Conservation (phyloP, 306 rosid species). For the Corylus heterophylla region DNA sequence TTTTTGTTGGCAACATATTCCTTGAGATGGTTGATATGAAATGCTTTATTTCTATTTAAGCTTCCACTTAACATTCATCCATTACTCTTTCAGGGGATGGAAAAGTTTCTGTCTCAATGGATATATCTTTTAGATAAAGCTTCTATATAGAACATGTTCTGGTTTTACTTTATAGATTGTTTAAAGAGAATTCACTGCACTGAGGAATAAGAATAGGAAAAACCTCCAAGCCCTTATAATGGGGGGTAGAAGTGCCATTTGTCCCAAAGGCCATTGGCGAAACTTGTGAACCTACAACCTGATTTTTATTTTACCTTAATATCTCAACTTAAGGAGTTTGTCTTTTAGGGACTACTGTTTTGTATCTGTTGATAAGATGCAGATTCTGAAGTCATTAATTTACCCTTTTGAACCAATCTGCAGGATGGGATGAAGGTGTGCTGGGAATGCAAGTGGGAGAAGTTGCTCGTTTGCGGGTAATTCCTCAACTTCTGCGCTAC, state of each 20-base stretch:
- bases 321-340: not conserved
- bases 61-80: not conserved
- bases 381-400: not conserved
- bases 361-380: not conserved
- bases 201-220: too few species aligned
- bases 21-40: not conserved
- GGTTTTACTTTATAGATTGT: not conserved
- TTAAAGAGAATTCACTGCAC: not conserved
- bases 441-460: slow-evolving; percentile 88
- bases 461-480: slow-evolving; percentile 95
- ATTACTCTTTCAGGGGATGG: not conserved
- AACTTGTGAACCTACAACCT: not conserved
- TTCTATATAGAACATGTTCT: not conserved
- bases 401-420: slow-evolving; percentile 16
- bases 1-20: not conserved
- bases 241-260: too few species aligned
- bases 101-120: not conserved
- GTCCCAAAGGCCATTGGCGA: not conserved
- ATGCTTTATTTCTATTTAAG: not conserved
- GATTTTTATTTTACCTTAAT: not conserved
- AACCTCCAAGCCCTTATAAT: too few species aligned
- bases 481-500: slow-evolving; percentile 7
- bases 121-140: not conserved
- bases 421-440: slow-evolving; percentile 99
- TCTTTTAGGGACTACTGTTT: not conserved